Evolutionary conservation across 1,139 yeast species (phyloP).

Genomic region (Candida sanyaensis): DNA sequence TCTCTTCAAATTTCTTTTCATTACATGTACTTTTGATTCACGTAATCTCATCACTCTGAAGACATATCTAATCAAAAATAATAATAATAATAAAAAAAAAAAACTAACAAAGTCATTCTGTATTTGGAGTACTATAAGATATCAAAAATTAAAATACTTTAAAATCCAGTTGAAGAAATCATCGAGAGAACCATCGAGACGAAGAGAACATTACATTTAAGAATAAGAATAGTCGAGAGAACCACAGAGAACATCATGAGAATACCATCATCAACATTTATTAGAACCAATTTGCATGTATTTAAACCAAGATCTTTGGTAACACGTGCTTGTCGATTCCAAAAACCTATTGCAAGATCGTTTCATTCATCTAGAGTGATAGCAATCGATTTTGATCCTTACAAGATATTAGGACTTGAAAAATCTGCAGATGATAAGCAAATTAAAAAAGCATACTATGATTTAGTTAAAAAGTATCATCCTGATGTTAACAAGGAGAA

Average conservation of each 20-base stretch:
- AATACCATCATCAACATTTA: conserved; percentile 3
- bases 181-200: too few relatives aligned
- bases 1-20: conserved; percentile 1
- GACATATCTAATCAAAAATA: too few relatives aligned
- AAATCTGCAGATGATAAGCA: conserved; percentile 74
- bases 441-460: conserved; percentile 91
- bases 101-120: too few relatives aligned
- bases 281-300: conserved; percentile 3
- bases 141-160: too few relatives aligned
- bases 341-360: conserved; percentile 13
- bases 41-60: too few relatives aligned
- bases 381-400: conserved; percentile 67
- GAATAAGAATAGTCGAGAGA: background rate
- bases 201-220: too few relatives aligned
- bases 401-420: conserved; percentile 76
- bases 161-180: too few relatives aligned
- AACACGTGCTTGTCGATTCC: background rate
- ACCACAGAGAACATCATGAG: conserved; percentile 5
- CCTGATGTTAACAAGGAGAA: conserved; percentile 95
- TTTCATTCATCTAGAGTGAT: conserved; percentile 29
- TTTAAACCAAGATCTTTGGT: background rate
- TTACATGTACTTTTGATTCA: background rate
- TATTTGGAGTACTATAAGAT: too few relatives aligned
- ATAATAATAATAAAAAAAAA: too few relatives aligned
- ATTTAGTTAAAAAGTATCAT: conserved; percentile 89